Evolutionary conservation across 257 asterid genomes (phyloP).

Genomic region (Phtheirospermum japonicum): DNA sequence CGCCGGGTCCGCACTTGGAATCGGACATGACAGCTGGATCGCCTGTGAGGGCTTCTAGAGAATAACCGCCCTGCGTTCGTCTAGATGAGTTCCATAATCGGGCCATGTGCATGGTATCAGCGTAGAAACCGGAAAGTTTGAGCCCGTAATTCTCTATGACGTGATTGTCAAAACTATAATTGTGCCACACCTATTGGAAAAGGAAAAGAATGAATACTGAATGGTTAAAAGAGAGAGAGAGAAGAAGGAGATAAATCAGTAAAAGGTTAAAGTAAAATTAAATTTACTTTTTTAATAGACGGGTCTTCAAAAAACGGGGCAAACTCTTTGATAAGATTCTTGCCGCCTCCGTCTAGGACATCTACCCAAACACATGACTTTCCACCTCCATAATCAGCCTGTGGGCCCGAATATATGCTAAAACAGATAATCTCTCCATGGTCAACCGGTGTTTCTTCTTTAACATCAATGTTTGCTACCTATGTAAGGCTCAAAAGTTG

Average conservation of each 20-base stretch:
- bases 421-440: conserved; percentile 94
- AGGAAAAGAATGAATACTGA: conserved; percentile 16
- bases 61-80: conserved; percentile 81
- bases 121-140: conserved; percentile 76
- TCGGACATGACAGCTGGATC: conserved; percentile 66
- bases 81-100: conserved; percentile 92
- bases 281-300: conserved; percentile 64
- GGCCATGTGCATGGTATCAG: conserved; percentile 99
- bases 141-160: conserved; percentile 82
- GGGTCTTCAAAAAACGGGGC: conserved; percentile 83
- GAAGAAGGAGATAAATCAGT: too few relatives aligned
- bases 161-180: conserved; percentile 93
- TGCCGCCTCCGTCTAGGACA: conserved; percentile 92
- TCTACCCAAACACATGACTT: conserved; percentile 93
- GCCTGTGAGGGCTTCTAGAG: conserved; percentile 89
- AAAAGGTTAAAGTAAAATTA: neutral
- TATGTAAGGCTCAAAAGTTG: conserved; percentile 29
- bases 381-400: conserved; percentile 84
- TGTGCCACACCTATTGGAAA: conserved; percentile 92
- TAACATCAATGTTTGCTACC: conserved; percentile 93
- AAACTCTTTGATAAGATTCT: conserved; percentile 63
- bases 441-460: conserved; percentile 91
- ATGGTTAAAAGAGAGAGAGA: conserved; percentile 3
- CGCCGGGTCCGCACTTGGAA: conserved; percentile 59
- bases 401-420: conserved; percentile 83